phyloP scores from a whole-genome alignment of 768 basidiomycete genomes.

The Boletus vermiculosoides region DNA sequence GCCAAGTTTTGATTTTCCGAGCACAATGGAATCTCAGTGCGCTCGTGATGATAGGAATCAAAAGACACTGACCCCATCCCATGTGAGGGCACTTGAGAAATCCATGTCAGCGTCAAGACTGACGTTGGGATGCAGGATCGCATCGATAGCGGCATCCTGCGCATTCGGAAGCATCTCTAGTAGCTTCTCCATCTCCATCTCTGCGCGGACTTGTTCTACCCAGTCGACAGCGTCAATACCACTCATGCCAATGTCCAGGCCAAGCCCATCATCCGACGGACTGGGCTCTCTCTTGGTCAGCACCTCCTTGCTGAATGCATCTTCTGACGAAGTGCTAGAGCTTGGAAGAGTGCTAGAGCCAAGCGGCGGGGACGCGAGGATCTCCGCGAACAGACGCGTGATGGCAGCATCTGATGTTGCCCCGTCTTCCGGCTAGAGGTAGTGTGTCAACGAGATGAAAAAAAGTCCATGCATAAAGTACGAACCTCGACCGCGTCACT shows the following conservation, averaged over 20 bases:
- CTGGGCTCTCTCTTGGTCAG: conserved; percentile 18
- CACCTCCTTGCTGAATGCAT: conserved; percentile 25
- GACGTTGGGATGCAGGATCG: conserved; percentile 19
- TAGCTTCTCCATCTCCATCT: conserved; percentile 61
- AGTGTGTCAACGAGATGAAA: conserved; percentile 22
- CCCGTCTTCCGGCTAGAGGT: conserved; percentile 47
- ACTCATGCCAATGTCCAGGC: conserved; percentile 20
- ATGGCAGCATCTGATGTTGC: conserved; percentile 42
- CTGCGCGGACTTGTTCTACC: conserved; percentile 33
- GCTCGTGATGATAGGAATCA: conserved; percentile 16
- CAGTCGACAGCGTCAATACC: conserved; percentile 25
- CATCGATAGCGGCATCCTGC: conserved; percentile 28
- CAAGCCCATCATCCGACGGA: conserved; percentile 12
- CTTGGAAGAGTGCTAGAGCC: conserved; percentile 33
- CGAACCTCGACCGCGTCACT: conserved; percentile 36
- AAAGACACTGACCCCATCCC: conserved; percentile 31
- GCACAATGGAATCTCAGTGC: conserved; percentile 1
- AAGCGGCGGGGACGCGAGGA: conserved; percentile 35
- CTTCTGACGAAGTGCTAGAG: conserved; percentile 34
- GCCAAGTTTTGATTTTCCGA: conserved; percentile 19
- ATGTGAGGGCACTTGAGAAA: conserved; percentile 26
- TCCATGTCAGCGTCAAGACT: conserved; percentile 28
- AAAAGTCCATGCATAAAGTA: conserved; percentile 18
- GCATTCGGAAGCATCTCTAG: conserved; percentile 50
- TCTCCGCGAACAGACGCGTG: conserved; percentile 35